Evolutionary conservation across 192 early-diverging fungal species (phyloP), one percentile per base, ranked within the genome.

Genomic region (Ambispora gerdemannii): DNA sequence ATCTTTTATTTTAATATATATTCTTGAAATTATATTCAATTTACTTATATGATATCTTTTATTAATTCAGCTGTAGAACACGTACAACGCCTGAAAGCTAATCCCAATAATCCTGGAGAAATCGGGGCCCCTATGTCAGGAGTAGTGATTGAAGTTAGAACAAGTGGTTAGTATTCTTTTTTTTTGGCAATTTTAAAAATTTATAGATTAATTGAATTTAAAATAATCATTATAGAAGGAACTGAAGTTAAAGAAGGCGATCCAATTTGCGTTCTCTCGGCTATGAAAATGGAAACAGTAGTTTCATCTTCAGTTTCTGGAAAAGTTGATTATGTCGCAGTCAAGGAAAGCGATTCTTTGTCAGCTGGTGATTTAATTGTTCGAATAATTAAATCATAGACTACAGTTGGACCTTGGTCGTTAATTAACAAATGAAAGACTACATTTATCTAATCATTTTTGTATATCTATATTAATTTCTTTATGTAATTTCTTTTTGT

Each of bases 261-360:
- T 68, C 91, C 96, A 2, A 78, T 98, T 67, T 93, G 89, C 64
- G 90, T 98, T 27, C 81, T 98, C 36, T 92, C 89, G 66, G 96
- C 96, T n/a, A 98, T 98, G 96, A 98, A 94, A 83, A 94, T 94
- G 92, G 95, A 98, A 81, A 98, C 94, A 3, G 86, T 96, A 27
- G 93, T 98, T 27, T 84, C 90, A 20, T 86, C 93, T 10, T 83
- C 94, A 4, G 83, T 87, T 27, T 82, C 89, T 50, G 91, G 91
- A 68, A 81, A 83, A n/a, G 81, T 97, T 51, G 89, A 88, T 56
- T 77, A 85, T 50, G 85, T 95, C 11, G 77, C 82, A 27, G 83
- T 95, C 25, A 78, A 81, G 38, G 84, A 90, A 62, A 86, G 83
- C 68, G 95, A 97, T 73, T 91, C 86, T 20, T 76, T 97, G 33